Evolutionary conservation across 139 green algal species (phyloP).

Genomic region (Auxenochlorella pyrenoidosa): DNA sequence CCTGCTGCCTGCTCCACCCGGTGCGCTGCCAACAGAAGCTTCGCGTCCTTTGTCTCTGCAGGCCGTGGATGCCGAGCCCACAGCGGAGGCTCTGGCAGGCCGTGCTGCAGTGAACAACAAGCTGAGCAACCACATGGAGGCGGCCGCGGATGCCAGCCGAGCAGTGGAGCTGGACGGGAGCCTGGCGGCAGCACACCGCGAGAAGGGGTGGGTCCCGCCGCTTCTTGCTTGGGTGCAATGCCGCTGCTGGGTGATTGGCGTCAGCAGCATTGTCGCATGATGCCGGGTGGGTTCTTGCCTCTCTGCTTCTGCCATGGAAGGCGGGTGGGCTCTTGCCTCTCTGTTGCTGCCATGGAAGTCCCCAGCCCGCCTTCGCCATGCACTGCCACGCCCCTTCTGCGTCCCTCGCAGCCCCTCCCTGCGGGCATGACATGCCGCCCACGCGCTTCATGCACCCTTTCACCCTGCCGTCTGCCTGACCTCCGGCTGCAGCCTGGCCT

Average conservation of each 20-base stretch:
- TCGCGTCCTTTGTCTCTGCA: background rate
- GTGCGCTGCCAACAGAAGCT: background rate
- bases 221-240: background rate
- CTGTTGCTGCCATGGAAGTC: too few relatives aligned
- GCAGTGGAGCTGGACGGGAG: constrained; percentile 72
- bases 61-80: constrained; percentile 12
- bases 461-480: background rate
- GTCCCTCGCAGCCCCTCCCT: background rate
- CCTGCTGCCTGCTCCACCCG: background rate
- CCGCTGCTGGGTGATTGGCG: too few relatives aligned
- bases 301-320: too few relatives aligned
- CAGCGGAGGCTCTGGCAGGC: background rate
- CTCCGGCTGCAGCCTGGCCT: background rate
- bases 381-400: too few relatives aligned
- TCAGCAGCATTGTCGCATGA: too few relatives aligned
- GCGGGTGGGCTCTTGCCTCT: too few relatives aligned
- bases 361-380: too few relatives aligned
- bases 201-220: constrained; percentile 18
- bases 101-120: constrained; percentile 72
- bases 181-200: constrained; percentile 68
- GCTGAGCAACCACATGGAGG: constrained; percentile 76
- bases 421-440: background rate
- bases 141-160: constrained; percentile 73
- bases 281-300: too few relatives aligned
- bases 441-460: background rate